Percentiles rank a stretch among this genome's conserved stretches.
Evolutionary conservation across 495 filamentous ascomycete species (phyloP).

Genomic region (Oleoguttula mirabilis): DNA sequence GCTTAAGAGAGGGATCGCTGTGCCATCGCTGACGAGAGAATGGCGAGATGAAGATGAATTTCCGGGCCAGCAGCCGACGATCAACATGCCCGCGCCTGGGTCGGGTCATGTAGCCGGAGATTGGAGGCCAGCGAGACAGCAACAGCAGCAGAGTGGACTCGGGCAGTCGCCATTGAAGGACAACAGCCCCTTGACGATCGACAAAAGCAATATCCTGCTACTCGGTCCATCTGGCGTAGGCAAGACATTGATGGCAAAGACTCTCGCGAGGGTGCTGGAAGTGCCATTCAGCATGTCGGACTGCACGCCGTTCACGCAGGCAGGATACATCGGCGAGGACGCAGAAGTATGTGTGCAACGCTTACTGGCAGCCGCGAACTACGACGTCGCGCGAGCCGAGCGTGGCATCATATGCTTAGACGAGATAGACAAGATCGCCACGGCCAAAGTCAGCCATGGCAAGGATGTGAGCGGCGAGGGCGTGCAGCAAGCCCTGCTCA

Average conservation of each 20-base stretch:
- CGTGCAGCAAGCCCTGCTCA: constrained; percentile 89
- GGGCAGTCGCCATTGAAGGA: constrained; percentile 37
- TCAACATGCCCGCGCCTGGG: constrained; percentile 27
- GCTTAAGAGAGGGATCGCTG: constrained; percentile 10
- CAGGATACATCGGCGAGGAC: constrained; percentile 95
- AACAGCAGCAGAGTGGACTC: constrained; percentile 8
- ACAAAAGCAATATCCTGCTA: constrained; percentile 91
- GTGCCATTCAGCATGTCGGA: constrained; percentile 97
- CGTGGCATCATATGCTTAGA: constrained; percentile 90
- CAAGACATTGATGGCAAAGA: constrained; percentile 91
- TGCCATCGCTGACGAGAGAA: constrained; percentile 19
- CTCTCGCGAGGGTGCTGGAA: constrained; percentile 63
- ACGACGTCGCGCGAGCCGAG: constrained; percentile 75
- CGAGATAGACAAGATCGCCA: constrained; percentile 92
- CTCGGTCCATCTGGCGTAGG: constrained; percentile 91
- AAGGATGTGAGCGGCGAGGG: constrained; percentile 87
- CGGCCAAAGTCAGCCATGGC: constrained; percentile 52
- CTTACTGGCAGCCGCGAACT: constrained; percentile 78
- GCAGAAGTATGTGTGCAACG: constrained; percentile 86
- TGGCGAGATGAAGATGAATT: constrained; percentile 54
- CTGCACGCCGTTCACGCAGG: constrained; percentile 93
- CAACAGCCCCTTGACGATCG: constrained; percentile 57
- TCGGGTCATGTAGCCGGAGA: no score
- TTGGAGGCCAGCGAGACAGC: neutral
- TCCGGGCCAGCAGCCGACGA: constrained; percentile 56